These are phyloP conservation scores for Rhynchosporium secalis DNA, from an alignment of 2,329 filamentous ascomycete species.

Conservation along the genomic window DNA sequence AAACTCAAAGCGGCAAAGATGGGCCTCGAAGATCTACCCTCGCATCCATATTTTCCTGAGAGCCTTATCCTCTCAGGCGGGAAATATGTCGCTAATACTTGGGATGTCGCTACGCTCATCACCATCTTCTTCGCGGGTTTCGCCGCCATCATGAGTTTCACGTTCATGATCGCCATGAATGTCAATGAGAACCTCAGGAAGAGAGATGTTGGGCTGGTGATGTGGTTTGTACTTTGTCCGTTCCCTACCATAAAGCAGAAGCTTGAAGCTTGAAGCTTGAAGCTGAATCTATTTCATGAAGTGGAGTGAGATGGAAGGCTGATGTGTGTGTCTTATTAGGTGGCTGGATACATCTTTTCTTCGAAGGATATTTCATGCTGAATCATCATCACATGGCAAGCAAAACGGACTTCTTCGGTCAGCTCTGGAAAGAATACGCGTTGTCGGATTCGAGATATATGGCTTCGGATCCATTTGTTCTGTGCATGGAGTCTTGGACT, in stretches of 20 bases:
- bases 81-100: conserved; percentile 30
- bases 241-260: conserved; percentile 31
- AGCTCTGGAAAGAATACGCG: conserved; percentile 60
- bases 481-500: conserved; percentile 56
- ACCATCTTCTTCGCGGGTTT: conserved; percentile 30
- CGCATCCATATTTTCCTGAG: conserved; percentile 36
- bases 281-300: neutral
- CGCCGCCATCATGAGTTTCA: conserved; percentile 26
- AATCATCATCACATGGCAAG: conserved; percentile 46
- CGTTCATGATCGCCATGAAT: conserved; percentile 22
- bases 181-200: conserved; percentile 29
- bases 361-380: conserved; percentile 48
- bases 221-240: conserved; percentile 38
- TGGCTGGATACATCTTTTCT: conserved; percentile 38
- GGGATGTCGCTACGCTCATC: conserved; percentile 29
- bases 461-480: conserved; percentile 51
- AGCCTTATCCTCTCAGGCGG: conserved; percentile 30
- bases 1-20: neutral
- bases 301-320: neutral
- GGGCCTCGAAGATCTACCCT: neutral
- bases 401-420: conserved; percentile 48
- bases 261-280: neutral
- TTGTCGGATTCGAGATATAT: conserved; percentile 58
- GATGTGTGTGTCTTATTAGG: conserved; percentile 22
- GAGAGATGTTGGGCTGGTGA: conserved; percentile 31